Percentiles rank a stretch among this genome's conserved stretches.
Evolutionary conservation across 306 rosid species (phyloP).

Genomic region (Cercis canadensis): DNA sequence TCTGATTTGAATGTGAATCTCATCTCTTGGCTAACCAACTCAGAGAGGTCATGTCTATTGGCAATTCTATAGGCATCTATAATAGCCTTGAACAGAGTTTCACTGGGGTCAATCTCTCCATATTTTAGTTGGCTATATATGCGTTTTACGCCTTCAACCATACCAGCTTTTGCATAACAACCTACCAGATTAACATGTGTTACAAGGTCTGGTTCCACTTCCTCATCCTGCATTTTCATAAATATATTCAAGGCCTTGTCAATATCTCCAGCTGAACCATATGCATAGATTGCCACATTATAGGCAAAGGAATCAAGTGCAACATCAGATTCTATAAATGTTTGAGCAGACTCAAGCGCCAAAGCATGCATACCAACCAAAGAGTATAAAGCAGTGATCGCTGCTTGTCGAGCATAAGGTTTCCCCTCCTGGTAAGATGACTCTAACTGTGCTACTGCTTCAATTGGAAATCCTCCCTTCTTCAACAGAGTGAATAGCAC

Average conservation of each 20-base stretch:
- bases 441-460: slow-evolving; percentile 81
- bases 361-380: slow-evolving; percentile 74
- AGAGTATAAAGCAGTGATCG: slow-evolving; percentile 67
- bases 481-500: slow-evolving; percentile 69
- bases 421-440: slow-evolving; percentile 71
- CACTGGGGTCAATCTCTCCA: slow-evolving; percentile 61
- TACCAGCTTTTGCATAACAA: slow-evolving; percentile 87
- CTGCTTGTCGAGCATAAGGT: slow-evolving; percentile 74
- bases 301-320: slow-evolving; percentile 65
- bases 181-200: slow-evolving; percentile 66
- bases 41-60: slow-evolving; percentile 67
- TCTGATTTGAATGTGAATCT: slow-evolving; percentile 41
- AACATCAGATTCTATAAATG: slow-evolving; percentile 56
- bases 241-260: slow-evolving; percentile 70
- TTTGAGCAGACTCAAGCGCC: slow-evolving; percentile 67
- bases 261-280: slow-evolving; percentile 65
- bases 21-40: slow-evolving; percentile 69
- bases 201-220: slow-evolving; percentile 68
- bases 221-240: slow-evolving; percentile 83
- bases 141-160: slow-evolving; percentile 85
- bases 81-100: slow-evolving; percentile 74
- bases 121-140: slow-evolving; percentile 67
- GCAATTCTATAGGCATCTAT: slow-evolving; percentile 65
- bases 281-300: slow-evolving; percentile 77
- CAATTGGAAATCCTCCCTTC: slow-evolving; percentile 72